Percentiles rank a stretch among this genome's conserved stretches.
Conservation (phyloP, 768 basidiomycete genomes). For the Naganishia vishniacii region DNA sequence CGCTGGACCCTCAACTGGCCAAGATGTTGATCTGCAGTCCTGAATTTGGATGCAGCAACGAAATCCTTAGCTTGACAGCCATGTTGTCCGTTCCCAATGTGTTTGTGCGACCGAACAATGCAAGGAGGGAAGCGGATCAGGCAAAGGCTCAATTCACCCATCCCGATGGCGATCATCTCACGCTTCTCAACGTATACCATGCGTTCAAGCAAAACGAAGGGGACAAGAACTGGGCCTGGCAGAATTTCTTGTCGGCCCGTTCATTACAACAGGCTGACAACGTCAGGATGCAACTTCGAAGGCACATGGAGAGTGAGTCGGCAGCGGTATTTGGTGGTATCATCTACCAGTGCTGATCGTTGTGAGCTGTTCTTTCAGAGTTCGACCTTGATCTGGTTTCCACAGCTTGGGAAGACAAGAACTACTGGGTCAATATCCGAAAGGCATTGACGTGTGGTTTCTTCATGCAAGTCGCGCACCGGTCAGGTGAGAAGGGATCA, state of each 20-base stretch:
- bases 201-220: conserved; percentile 71
- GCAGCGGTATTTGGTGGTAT: too few species aligned
- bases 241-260: conserved; percentile 75
- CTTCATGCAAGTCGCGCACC: conserved; percentile 97
- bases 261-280: conserved; percentile 87
- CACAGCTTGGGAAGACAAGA: conserved; percentile 60
- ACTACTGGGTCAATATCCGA: conserved; percentile 68
- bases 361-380: conserved; percentile 33
- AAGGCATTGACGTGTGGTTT: conserved; percentile 83
- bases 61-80: conserved; percentile 87
- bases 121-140: conserved; percentile 81
- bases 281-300: conserved; percentile 78
- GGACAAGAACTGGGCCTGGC: conserved; percentile 86
- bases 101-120: conserved; percentile 85
- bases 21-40: conserved; percentile 92
- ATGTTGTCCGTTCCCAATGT: conserved; percentile 96
- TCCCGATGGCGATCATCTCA: conserved; percentile 94
- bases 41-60: conserved; percentile 92
- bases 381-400: conserved; percentile 73
- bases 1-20: conserved; percentile 89
- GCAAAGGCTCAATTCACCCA: conserved; percentile 83
- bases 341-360: too few species aligned
- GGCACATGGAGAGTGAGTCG: conserved; percentile 71
- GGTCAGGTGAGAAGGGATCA: conserved; percentile 77
- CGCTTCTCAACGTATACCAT: conserved; percentile 90